Evolutionary conservation across 2,329 filamentous ascomycete species (phyloP), one percentile per base, ranked within the genome.

Genomic region (Diatrype stigma): DNA sequence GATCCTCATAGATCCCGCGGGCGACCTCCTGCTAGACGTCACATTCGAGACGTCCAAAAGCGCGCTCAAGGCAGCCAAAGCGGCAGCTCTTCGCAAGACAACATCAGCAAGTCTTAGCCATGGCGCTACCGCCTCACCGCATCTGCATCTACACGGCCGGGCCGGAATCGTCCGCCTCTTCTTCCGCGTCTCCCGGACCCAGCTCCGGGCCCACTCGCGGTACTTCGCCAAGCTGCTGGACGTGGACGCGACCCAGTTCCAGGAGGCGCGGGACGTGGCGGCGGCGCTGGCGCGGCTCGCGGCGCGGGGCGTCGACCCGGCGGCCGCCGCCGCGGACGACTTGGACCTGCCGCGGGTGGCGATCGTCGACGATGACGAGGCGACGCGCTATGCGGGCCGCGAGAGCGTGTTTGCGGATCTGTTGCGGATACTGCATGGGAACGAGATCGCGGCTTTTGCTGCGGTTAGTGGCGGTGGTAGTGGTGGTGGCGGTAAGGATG

Each of bases 221-320:
- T 91, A 90, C 67, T 91, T 91, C 64, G 76, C 76, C 50, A 82
- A 81, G 51, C 75, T 91, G 16, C 74, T 91, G 2, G 79, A 81
- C 10, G 80, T 85, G 54, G 74, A 30, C 6, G 10, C 26, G 6
- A 6, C 73, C 2, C 73, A 81, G 50, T 89, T 90, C 64, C 72
- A 77, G 49, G 86, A 91, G 70, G 80, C 81, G 7, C 74, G 75
- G 45, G 65, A 75, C 34, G 73, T 90, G 38, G 67, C 74, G 11
- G 71, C 73, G 2, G 70, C 73, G 6, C 76, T 87, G 42, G 72
- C 70, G 5, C 66, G 68, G 3, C 73, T 90, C 16, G 67, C 70
- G 2, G 60, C 83, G 1, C 69, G 68, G 16, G 74, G 81, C 42
- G 74, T 77, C 2, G 73, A 75, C 10, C 59, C 70, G 8, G 57